phyloP scores from a whole-genome alignment of 371 early-diverging fungal genomes.

The Choanephora cucurbitarum region DNA sequence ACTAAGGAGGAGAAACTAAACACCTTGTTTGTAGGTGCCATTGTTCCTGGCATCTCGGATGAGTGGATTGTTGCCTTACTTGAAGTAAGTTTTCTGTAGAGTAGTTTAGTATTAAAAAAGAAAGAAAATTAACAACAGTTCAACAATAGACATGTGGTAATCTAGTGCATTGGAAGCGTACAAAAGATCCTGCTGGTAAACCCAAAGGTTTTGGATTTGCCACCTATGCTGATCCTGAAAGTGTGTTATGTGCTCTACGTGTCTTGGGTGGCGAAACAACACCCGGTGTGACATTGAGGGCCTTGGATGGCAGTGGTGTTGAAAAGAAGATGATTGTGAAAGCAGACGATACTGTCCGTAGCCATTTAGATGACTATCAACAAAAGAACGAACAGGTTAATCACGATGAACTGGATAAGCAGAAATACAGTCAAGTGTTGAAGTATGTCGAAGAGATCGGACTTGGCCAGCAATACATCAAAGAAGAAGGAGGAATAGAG shows the following conservation, averaged over 20 bases:
- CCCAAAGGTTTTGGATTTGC: conserved; percentile 85
- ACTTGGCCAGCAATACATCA: conserved; percentile 31
- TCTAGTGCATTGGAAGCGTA: conserved; percentile 73
- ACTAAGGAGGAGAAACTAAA: conserved; percentile 58
- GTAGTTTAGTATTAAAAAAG: neutral
- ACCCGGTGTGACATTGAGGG: conserved; percentile 52
- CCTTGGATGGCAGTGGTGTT: conserved; percentile 56
- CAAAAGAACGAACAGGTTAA: conserved; percentile 40
- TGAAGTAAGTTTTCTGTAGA: conserved; percentile 43
- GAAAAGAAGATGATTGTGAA: conserved; percentile 70
- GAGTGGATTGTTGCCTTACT: conserved; percentile 71
- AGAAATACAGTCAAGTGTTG: conserved; percentile 16
- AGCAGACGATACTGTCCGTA: conserved; percentile 73
- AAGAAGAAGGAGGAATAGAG: too few species aligned
- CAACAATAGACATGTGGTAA: conserved; percentile 48
- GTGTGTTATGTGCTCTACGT: conserved; percentile 68
- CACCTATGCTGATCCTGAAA: conserved; percentile 72
- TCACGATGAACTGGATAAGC: conserved; percentile 9
- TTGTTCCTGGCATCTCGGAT: conserved; percentile 72
- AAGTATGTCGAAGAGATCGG: conserved; percentile 36
- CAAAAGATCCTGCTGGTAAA: conserved; percentile 65
- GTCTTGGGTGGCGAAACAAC: conserved; percentile 66
- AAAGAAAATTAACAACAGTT: too few species aligned
- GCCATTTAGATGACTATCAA: conserved; percentile 62
- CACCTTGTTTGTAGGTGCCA: conserved; percentile 78